Conservation (phyloP, 169 alveolate species). For the Eimeria praecox region DNA sequence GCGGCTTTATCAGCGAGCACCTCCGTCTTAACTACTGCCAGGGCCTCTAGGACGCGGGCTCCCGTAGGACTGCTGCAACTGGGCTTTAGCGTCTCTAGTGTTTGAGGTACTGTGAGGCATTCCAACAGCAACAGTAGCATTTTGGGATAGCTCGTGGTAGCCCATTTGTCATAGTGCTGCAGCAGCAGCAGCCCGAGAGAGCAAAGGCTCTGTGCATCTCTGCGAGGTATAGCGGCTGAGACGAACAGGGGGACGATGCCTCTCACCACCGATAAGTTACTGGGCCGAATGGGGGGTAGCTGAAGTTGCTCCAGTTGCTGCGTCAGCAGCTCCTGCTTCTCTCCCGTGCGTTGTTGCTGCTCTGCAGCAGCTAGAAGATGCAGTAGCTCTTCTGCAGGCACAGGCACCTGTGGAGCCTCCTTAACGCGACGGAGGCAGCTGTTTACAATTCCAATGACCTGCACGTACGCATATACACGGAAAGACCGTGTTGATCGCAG, state of each 20-base stretch:
- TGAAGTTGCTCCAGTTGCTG: slow-evolving; percentile 62
- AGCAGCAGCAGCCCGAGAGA: slow-evolving; percentile 68
- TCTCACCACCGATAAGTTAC: slow-evolving; percentile 56
- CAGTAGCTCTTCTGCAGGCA: slow-evolving; percentile 67
- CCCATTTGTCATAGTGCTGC: slow-evolving; percentile 54
- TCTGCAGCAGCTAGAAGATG: slow-evolving; percentile 59
- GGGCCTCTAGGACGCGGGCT: slow-evolving; percentile 16
- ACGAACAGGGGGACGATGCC: slow-evolving; percentile 64
- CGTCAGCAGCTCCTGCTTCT: slow-evolving; percentile 57
- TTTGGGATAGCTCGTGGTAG: slow-evolving; percentile 39
- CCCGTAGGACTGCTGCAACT: slow-evolving; percentile 34
- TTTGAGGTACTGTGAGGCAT: slow-evolving; percentile 8
- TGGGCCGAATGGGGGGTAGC: slow-evolving; percentile 52
- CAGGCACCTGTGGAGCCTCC: slow-evolving; percentile 51
- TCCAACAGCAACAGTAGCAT: slow-evolving; percentile 65
- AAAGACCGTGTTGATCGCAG: background rate
- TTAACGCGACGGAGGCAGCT: slow-evolving; percentile 77
- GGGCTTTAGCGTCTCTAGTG: slow-evolving; percentile 20
- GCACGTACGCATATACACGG: background rate
- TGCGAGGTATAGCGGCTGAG: slow-evolving; percentile 37
- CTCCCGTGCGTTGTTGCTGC: slow-evolving; percentile 59
- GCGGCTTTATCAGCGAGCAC: background rate
- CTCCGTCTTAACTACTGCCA: slow-evolving; percentile 39
- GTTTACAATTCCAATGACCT: slow-evolving; percentile 76
- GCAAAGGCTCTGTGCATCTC: slow-evolving; percentile 24